These are phyloP conservation scores for Paraglomus brasilianum DNA, from an alignment of 192 early-diverging fungal species.

Conservation along the genomic window DNA sequence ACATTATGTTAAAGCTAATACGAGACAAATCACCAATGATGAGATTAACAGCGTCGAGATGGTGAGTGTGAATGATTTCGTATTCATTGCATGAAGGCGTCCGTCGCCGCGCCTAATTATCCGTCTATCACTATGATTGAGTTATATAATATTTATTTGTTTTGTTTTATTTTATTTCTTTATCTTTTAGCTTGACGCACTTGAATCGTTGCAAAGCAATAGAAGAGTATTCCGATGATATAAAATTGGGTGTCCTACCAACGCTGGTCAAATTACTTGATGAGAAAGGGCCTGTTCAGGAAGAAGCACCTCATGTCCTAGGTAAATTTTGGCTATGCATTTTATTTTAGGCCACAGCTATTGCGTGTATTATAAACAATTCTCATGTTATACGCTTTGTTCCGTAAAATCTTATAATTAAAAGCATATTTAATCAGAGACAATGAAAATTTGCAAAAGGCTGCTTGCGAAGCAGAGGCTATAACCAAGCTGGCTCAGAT, in stretches of 20 bases:
- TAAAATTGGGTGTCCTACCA: slow-evolving; percentile 59
- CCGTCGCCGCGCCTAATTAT: too few relatives aligned
- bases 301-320: slow-evolving; percentile 65
- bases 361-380: background rate
- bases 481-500: slow-evolving; percentile 63
- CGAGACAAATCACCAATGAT: slow-evolving; percentile 65
- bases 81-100: background rate
- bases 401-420: slow-evolving; percentile 23
- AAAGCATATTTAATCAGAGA: slow-evolving; percentile 67
- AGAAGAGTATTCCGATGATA: slow-evolving; percentile 50
- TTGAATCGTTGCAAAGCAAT: slow-evolving; percentile 62
- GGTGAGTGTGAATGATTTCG: slow-evolving; percentile 39
- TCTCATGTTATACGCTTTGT: background rate
- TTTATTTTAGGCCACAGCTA: background rate
- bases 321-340: slow-evolving; percentile 26
- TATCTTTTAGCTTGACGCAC: slow-evolving; percentile 54
- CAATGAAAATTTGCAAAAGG: slow-evolving; percentile 70
- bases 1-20: slow-evolving; percentile 62
- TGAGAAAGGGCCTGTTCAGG: slow-evolving; percentile 56
- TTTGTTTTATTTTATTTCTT: background rate
- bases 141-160: background rate
- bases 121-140: background rate
- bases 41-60: slow-evolving; percentile 68
- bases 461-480: slow-evolving; percentile 73
- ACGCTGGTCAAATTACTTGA: slow-evolving; percentile 68